These are phyloP conservation scores for Hanseniaspora sp. DNA, from an alignment of 1,139 yeast genomes.

Conservation along the genomic window DNA sequence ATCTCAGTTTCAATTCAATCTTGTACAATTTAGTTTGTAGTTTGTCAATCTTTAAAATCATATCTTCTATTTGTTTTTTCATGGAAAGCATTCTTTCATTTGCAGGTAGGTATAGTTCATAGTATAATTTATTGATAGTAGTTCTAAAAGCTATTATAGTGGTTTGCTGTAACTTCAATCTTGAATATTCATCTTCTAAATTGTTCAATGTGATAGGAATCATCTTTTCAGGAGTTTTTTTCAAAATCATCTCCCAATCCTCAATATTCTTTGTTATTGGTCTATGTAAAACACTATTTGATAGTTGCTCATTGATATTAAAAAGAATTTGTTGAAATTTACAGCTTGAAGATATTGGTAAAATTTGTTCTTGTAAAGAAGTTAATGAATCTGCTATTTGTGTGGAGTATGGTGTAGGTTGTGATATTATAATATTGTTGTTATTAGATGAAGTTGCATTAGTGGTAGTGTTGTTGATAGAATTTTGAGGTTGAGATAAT, in stretches of 20 bases:
- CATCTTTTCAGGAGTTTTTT: background rate
- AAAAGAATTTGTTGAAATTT: conserved; percentile 13
- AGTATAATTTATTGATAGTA: conserved; percentile 9
- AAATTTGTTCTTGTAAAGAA: conserved; percentile 9
- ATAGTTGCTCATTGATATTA: conserved; percentile 1
- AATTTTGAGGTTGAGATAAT: background rate
- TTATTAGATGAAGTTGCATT: background rate
- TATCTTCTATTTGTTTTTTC: background rate
- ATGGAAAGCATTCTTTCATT: conserved; percentile 6
- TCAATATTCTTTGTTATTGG: conserved; percentile 10
- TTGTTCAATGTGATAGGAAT: conserved; percentile 6
- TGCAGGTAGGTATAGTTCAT: conserved; percentile 6
- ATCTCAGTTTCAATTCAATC: conserved; percentile 6
- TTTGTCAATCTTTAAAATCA: conserved; percentile 6
- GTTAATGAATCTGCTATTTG: conserved; percentile 7
- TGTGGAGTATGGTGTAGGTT: conserved; percentile 10
- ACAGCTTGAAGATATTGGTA: conserved; percentile 7
- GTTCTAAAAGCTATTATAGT: conserved; percentile 12
- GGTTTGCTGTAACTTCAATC: conserved; percentile 14
- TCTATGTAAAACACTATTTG: background rate
- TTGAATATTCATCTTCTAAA: conserved; percentile 13
- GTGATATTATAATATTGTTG: background rate
- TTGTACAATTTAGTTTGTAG: conserved; percentile 10
- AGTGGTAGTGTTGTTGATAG: background rate
- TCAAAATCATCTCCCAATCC: conserved; percentile 9